Evolutionary conservation across 2,329 filamentous ascomycete species (phyloP), one percentile per base, ranked within the genome.

Genomic region (Fusarium sp.): DNA sequence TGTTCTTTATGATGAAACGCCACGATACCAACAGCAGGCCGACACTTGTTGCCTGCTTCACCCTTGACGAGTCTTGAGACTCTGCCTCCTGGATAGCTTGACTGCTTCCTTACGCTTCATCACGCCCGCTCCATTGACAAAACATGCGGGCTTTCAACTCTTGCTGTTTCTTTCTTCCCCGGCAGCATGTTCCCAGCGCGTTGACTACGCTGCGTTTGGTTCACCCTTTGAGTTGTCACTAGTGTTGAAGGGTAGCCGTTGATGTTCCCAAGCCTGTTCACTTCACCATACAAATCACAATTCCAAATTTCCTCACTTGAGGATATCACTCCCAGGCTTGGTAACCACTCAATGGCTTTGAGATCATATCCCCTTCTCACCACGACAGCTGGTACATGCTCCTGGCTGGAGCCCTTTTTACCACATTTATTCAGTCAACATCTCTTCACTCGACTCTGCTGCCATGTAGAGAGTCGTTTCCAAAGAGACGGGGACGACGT

Each of bases 191-290:
- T 75, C 57, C 60, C 54, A 72, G 78, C 77, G 78, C 77, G 72
- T 80, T 79, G 79, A 80, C 68, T 75, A 68, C 79, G 76, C 79
- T 69, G 72, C 70, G 73, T 65, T 70, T 58, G 56, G 66, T 47
- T 36, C 36, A 36, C 39, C 35, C 50, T 66, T 62, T 11, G 36
- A 63, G 61, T 42, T 51, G 35, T 59, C 62, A 54, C 56, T 59
- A 47, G 39, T 30, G 38, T 65, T 35, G 42, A 54, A 73, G 75
- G 71, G 75, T 77, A 78, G 69, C 66, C 62, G 50, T 63, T 61
- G 59, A 64, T 53, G 54, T 24, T n/a, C 41, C 55, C 48, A 60
- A 70, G 54, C 66, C 55, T 70, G 38, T 56, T 69, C 6, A 59
- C 47, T 65, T 36, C 48, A 35, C 38, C 30, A 36, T 42, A 18